phyloP scores from a whole-genome alignment of 768 basidiomycete species.

The Chiua virens region DNA sequence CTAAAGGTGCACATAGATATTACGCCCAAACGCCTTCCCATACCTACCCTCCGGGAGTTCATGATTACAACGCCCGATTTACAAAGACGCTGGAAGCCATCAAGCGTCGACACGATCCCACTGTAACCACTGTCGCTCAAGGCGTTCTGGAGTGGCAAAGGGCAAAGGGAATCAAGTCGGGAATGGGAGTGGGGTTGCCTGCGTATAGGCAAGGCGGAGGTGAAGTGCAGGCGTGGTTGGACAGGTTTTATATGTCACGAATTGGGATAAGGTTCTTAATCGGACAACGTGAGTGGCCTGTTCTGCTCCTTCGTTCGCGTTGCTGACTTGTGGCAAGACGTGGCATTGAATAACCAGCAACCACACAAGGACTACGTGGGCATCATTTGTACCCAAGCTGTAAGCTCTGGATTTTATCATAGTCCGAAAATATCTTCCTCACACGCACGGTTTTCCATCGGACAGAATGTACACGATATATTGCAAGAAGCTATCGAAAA shows the following conservation, averaged over 20 bases:
- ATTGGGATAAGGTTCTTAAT: constrained; percentile 97
- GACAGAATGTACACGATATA: constrained; percentile 90
- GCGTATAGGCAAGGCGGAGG: constrained; percentile 64
- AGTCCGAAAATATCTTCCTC: not conserved
- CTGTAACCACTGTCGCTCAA: constrained; percentile 95
- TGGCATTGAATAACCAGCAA: constrained; percentile 90
- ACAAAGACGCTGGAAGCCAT: constrained; percentile 84
- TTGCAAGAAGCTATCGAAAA: constrained; percentile 99
- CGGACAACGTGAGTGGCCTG: constrained; percentile 74
- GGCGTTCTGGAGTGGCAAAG: constrained; percentile 97
- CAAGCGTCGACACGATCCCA: constrained; percentile 95
- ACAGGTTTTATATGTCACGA: constrained; percentile 94
- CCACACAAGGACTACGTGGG: constrained; percentile 92
- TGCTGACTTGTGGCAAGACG: constrained; percentile 50
- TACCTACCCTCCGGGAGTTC: constrained; percentile 88
- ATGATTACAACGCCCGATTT: constrained; percentile 90
- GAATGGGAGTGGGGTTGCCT: constrained; percentile 28
- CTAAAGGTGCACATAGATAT: constrained; percentile 52
- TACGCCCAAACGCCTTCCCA: constrained; percentile 74
- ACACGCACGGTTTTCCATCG: not conserved
- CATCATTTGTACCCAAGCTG: constrained; percentile 93
- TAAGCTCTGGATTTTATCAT: constrained; percentile 36
- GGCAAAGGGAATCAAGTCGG: constrained; percentile 31
- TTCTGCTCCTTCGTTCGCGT: not conserved
- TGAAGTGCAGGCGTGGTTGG: constrained; percentile 94